Base-by-base conservation (phyloP, 2,329 filamentous ascomycete species). In the Colletotrichum sp. region DNA sequence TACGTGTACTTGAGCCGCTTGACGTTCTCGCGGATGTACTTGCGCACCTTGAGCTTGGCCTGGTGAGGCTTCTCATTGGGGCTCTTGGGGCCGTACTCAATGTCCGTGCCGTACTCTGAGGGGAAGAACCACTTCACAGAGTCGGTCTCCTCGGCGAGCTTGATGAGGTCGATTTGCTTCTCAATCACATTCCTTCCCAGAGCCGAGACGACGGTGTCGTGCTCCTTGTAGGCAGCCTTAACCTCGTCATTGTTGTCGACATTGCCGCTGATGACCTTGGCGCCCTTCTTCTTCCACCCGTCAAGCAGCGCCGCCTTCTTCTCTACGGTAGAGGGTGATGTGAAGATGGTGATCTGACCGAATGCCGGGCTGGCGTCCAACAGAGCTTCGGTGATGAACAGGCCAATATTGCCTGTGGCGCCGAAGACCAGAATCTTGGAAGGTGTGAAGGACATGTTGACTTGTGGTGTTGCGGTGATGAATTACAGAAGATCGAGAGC, bases 1-100 rank as follows among this genome's bases (percentile, higher is more conserved):
- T 93, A 94, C 0, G 93, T 94, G 71, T 93, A 88, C 66, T 91
- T 87, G 30, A 95, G 81, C 9, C 87, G 83, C 78, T 87, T 86
- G 16, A 89, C 80, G n/a, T 88, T 83, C 43, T 89, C 88, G 62
- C 88, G 87, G 36, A 94, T 86, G 34, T 89, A 89, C 71, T 88
- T 90, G 74, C 93, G 88, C n/a, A 95, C 91, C 79, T 91, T 90
- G 69, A 95, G 87, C 82, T 95, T 95, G 71, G 88, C 83, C 83
- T 95, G 93, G 80, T 95, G 93, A 4, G 93, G 92, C 79, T 89
- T 90, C 83, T 95, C 93, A 10, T 83, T 78, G 4, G 87, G 86
- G 16, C 92, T 94, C 26, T 87, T 80, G 1, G 90, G 85, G 26
- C 87, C 85, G 79, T 93, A 92, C 80, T 92, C 92, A 62, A 92